Conservation (phyloP, 2,329 filamentous ascomycete species). For the Allantophomopsis lycopodina region DNA sequence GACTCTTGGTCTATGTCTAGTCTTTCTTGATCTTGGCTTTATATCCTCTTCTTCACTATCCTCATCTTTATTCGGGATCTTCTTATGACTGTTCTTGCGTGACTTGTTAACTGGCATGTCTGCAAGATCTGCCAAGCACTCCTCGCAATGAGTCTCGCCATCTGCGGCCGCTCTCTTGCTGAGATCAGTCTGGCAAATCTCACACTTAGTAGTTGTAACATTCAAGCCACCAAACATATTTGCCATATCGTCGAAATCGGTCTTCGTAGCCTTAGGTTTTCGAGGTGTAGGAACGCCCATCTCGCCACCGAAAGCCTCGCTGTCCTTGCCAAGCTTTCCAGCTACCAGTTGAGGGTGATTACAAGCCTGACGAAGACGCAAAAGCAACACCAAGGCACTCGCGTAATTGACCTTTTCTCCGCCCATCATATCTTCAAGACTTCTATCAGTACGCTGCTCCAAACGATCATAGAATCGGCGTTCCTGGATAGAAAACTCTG, state of each 20-base stretch:
- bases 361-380: slow-evolving; percentile 83
- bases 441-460: slow-evolving; percentile 72
- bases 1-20: slow-evolving; percentile 39
- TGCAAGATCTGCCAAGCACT: slow-evolving; percentile 65
- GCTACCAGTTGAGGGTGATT: slow-evolving; percentile 87
- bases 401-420: slow-evolving; percentile 75
- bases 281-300: slow-evolving; percentile 27
- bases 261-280: slow-evolving; percentile 34
- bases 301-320: slow-evolving; percentile 64
- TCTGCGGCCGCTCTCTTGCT: slow-evolving; percentile 14
- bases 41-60: slow-evolving; percentile 20
- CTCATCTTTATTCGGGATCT: slow-evolving; percentile 19
- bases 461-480: slow-evolving; percentile 75
- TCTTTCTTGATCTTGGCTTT: slow-evolving; percentile 21
- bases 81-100: slow-evolving; percentile 22
- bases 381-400: slow-evolving; percentile 80
- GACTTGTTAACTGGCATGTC: slow-evolving; percentile 32
- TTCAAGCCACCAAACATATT: slow-evolving; percentile 77
- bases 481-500: slow-evolving; percentile 69
- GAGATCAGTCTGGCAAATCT: slow-evolving; percentile 17
- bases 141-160: slow-evolving; percentile 49
- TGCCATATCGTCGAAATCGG: slow-evolving; percentile 70
- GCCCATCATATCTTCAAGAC: slow-evolving; percentile 79
- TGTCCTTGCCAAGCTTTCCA: slow-evolving; percentile 74
- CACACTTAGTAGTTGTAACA: slow-evolving; percentile 19